Conservation (phyloP, 495 filamentous ascomycete genomes). For the Talaromyces borbonicus region DNA sequence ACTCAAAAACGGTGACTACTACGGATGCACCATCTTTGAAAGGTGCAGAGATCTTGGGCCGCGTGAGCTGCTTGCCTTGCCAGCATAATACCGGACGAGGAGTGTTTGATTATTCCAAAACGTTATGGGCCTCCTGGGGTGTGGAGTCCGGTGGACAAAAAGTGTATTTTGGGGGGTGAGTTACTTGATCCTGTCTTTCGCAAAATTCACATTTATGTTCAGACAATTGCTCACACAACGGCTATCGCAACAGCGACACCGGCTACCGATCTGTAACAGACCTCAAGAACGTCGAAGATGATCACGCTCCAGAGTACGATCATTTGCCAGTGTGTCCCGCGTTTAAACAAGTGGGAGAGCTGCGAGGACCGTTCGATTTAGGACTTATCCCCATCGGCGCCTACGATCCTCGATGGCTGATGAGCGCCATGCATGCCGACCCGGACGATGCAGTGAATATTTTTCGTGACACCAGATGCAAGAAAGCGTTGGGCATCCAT, state of each 20-base stretch:
- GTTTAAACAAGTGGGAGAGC: constrained; percentile 65
- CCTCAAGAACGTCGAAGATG: constrained; percentile 44
- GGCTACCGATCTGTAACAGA: constrained; percentile 67
- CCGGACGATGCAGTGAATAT: constrained; percentile 75
- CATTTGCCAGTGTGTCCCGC: constrained; percentile 62
- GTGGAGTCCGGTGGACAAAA: constrained; percentile 55
- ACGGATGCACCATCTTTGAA: constrained; percentile 17
- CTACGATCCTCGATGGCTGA: constrained; percentile 59
- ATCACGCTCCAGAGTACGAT: constrained; percentile 53
- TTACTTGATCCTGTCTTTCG: background rate
- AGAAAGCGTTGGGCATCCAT: constrained; percentile 71
- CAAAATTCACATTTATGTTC: too few species aligned
- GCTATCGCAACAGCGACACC: constrained; percentile 41
- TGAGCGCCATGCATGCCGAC: constrained; percentile 69
- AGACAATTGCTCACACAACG: constrained; percentile 4
- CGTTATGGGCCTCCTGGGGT: constrained; percentile 84
- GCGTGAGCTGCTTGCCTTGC: constrained; percentile 71
- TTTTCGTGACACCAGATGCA: constrained; percentile 66
- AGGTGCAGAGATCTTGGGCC: constrained; percentile 52
- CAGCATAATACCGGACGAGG: constrained; percentile 72
- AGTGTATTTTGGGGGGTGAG: constrained; percentile 38
- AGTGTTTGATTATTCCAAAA: constrained; percentile 56
- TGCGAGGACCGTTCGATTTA: constrained; percentile 69
- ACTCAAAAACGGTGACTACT: constrained; percentile 13
- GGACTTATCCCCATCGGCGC: constrained; percentile 81